Base-by-base conservation (phyloP, 805 yeast genomes). In the Wickerhamiella azymoides region DNA sequence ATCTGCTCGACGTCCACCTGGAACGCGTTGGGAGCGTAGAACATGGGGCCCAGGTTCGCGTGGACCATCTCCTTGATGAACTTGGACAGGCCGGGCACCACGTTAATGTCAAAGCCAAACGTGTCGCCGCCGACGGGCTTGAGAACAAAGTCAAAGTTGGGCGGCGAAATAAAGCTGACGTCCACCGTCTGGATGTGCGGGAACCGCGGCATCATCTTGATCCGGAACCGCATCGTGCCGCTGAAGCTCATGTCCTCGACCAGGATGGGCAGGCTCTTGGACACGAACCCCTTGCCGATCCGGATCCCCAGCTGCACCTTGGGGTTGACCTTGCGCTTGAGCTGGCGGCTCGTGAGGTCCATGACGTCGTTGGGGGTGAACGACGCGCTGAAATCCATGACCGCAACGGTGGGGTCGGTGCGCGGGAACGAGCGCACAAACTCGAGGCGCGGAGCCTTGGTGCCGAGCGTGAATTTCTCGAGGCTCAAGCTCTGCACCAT, bases 341-440 rank as follows among this genome's bases (percentile, higher is more conserved):
- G 62, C 63, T 92, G 96, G 57, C 89, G 84, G 24, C 79, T 77
- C 46, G 85, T 84, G 54, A 85, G 68, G 62, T 92, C 99, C 36
- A 81, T 80, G 42, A 76, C 63, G 35, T 86, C 82, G 63, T 84
- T 85, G n/a, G 99, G 98, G 24, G 84, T 81, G 67, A 88, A 84
- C 1, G 96, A 83, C 38, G 82, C 74, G 36, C 79, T 81, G 96
- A 96, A 89, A 64, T 92, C 98, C 96, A 92, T 92, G 45, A 93
- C 96, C 10, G 89, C 93, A 44, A 92, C 80, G 58, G 89, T 96
- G 50, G 81, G 82, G 26, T 77, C 79, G n/a, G 96, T 89, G 51
- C 89, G 84, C 41, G 80, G 83, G 57, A 86, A 75, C 2, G 96
- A 84, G 60, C 92, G 84, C 16, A 89, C 96, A 51, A 71, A 71